Evolutionary conservation across 176 grass and related monocot species (phyloP), one percentile per base, ranked within the genome.

Genomic region (Pharus latifolius): DNA sequence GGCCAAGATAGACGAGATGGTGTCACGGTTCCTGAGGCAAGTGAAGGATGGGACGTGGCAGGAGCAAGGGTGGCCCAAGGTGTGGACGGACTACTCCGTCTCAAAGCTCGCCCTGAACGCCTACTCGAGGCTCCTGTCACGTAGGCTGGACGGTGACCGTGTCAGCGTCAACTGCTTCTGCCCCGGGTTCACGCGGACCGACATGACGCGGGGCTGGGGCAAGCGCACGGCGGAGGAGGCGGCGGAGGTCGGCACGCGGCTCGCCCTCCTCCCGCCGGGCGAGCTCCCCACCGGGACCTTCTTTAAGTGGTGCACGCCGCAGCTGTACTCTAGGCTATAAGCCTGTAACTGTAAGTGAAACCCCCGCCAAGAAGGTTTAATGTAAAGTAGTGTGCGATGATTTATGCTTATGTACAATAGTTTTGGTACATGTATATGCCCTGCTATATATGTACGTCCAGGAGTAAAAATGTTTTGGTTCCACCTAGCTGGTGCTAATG

Each of bases 91-190:
- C 81, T 97, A 97, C 60, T 56, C 93, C 0, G 89, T 97, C 12
- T 97, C 93, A 17, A 97, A 97, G 86, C 89, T 97, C 16, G 89
- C 89, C 20, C 79, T 97, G 3, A 97, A 92, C 62, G 93, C 93
- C 33, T 97, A 97, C 78, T 80, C 93, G 2, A 75, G 86, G 65
- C 50, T 90, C 41, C 72, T 97, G 73, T 89, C 93, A 49, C 82
- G 67, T 77, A 74, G 80, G 23, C 76, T 89, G 20, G 49, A 87
- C 16, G 80, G 80, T 20, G 57, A 89, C 59, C 88, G 89, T 24
- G 69, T 92, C 17, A 97, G 91, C 50, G 88, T 91, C 61, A 92
- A 92, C 78, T 92, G 93, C 78, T 91, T 91, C 88, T 97, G 93
- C 81, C 93, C 93, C 5, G 93, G 93, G 6, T 97, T 97, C 89